These are phyloP conservation scores for Vaccinium myrtillus DNA, from an alignment of 148 eudicot genomes.

Conservation along the genomic window DNA sequence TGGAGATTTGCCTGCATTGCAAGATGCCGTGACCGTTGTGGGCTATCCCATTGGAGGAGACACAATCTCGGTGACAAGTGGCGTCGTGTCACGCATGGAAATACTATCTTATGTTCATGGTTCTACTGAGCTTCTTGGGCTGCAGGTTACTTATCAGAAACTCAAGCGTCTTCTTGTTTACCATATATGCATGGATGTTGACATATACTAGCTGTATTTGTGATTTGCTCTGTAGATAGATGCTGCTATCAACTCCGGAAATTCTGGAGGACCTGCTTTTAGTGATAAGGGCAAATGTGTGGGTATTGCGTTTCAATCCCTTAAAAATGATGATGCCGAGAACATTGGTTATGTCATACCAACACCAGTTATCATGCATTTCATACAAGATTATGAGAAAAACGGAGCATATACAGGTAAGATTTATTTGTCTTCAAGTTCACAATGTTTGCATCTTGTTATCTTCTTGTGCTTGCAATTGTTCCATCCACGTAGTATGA, in stretches of 20 bases:
- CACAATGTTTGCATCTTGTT: background rate
- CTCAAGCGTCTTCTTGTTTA: background rate
- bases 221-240: conserved; percentile 30
- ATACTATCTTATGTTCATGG: conserved; percentile 49
- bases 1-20: conserved; percentile 78
- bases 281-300: conserved; percentile 41
- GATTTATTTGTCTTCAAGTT: background rate
- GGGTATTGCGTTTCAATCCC: conserved; percentile 53
- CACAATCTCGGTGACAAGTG: conserved; percentile 46
- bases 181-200: too few relatives aligned
- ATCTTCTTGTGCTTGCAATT: background rate
- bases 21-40: conserved; percentile 35
- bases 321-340: conserved; percentile 41
- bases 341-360: conserved; percentile 53
- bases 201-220: background rate
- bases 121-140: conserved; percentile 48
- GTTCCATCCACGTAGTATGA: background rate
- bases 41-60: conserved; percentile 52
- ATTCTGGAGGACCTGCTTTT: conserved; percentile 47
- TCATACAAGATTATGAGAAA: conserved; percentile 42
- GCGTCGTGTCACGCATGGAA: conserved; percentile 49
- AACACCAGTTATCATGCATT: conserved; percentile 44
- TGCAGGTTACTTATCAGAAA: conserved; percentile 31
- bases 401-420: conserved; percentile 50
- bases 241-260: conserved; percentile 48